Base-by-base conservation (phyloP, 1,284 basidiomycete species). In the Coriolopsis trogii region DNA sequence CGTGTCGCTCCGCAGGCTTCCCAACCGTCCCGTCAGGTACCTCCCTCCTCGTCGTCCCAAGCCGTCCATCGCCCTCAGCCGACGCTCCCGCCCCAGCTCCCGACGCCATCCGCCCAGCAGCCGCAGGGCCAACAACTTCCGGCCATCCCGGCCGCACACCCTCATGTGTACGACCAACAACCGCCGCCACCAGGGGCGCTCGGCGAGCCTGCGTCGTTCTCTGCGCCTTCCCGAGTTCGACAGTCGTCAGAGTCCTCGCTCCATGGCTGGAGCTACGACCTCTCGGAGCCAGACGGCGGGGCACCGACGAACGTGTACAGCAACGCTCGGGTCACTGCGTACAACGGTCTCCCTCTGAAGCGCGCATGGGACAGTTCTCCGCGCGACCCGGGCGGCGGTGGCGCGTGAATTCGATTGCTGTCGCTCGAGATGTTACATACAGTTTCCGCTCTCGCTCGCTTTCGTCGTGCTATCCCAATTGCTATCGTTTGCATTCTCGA, bases 201-300 rank as follows among this genome's bases (percentile, higher is more conserved):
- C 15, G 28, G 23, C 1, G 26, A 23, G 2, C 31, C 20, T 13
- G 13, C 31, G 3, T 25, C 36, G 31, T 44, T 16, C 15, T 15
- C n/a, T n/a, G n/a, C 42, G 31, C 20, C 42, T 3, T 23, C 21
- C 12, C 49, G 46, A 18, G 39, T 49, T 21, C 49, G 40, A 4
- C 58, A 47, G 24, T 51, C 58, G 40, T 30, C 54, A 21, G 58
- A 56, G 29, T 53, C 52, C n/a, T 41, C 49, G 38, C 49, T 60
- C 8, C 56, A 55, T 39, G 58, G 51, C 34, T 59, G 58, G 58
- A 56, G 54, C 37, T 46, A 34, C 41, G 48, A 43, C 7, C 37
- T 26, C 25, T 25, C 41, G 15, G 43, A 47, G 12, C 29, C 20
- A 4, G 46, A 33, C 26, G 15, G 18, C 5, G 41, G 42, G 13